Conservation (phyloP, 352 stramenopile genomes). For the Phytophthora idaei region DNA sequence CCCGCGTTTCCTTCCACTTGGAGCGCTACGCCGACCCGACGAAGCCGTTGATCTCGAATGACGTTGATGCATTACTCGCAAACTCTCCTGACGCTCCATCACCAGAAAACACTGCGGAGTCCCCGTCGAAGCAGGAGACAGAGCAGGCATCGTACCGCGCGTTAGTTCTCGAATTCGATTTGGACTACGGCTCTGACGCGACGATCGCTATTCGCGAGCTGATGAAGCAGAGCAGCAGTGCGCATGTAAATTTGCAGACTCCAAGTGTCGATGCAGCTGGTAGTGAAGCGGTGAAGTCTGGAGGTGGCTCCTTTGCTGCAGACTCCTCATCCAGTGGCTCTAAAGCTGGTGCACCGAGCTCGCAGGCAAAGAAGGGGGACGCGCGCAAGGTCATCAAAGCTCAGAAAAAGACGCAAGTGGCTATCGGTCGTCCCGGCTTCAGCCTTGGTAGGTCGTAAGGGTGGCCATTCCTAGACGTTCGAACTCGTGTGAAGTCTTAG, state of each 20-base stretch:
- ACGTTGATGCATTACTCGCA: constrained; percentile 74
- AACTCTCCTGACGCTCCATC: constrained; percentile 7
- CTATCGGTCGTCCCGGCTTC: constrained; percentile 81
- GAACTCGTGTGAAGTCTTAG: too few species aligned
- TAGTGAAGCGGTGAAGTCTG: constrained; percentile 9
- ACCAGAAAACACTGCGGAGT: background rate
- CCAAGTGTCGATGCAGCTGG: constrained; percentile 1
- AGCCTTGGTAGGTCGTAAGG: constrained; percentile 74
- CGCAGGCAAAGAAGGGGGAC: constrained; percentile 45
- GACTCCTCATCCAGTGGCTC: background rate
- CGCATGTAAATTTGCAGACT: constrained; percentile 71
- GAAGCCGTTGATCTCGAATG: constrained; percentile 90
- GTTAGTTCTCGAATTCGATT: constrained; percentile 63
- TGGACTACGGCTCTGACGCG: constrained; percentile 83
- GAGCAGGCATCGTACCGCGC: constrained; percentile 36
- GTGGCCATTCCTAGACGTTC: too few species aligned
- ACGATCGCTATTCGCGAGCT: constrained; percentile 94
- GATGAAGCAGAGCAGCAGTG: constrained; percentile 92
- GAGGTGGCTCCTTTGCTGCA: constrained; percentile 2
- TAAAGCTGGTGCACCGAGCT: constrained; percentile 6
- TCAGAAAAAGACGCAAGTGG: constrained; percentile 79
- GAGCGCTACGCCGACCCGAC: constrained; percentile 87
- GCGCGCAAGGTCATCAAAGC: constrained; percentile 53
- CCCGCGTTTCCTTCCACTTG: constrained; percentile 84
- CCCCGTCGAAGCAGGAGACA: constrained; percentile 9